Base-by-base conservation (phyloP, 805 yeast species). In the Candida glaebosa region DNA sequence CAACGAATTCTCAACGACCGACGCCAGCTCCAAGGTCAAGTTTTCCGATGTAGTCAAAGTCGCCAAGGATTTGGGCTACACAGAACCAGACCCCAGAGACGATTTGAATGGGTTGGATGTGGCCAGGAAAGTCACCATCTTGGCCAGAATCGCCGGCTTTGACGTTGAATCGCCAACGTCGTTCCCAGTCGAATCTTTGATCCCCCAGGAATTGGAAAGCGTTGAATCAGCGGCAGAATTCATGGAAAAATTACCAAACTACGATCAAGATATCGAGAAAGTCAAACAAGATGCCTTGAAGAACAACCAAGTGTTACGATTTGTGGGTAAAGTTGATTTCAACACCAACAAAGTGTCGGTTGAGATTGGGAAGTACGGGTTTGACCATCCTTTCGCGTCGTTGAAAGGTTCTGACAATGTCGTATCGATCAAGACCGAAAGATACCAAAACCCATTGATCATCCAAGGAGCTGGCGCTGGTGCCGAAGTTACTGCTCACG, bases 61-160 rank as follows among this genome's bases (percentile, higher is more conserved):
- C 37, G 99, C 99, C 40, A 91, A 91, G 69, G 67, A 81, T 39
- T 73, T 88, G 50, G 99, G 99, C 39, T 93, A 88, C 77, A 91
- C 97, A 32, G 99, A 93, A 69, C 99, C 99, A 38, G 99, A 93
- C 65, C 99, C 99, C 65, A 84, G 99, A 69, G 99, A 93, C 64
- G 99, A 93, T 62, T 79, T 93, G 65, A 93, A 91, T 65, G 99
- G 99, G 41, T 76, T 93, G 61, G 99, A 93, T 60, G 96, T 93
- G 46, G 99, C 99, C 34, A 84, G 99, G 77, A 93, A 93, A 67
- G 96, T 93, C 22, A 89, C 99, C 18, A 93, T 93, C 50, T 78
- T 93, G 48, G 96, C 96, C 36, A 85, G 99, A 74, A 77, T 93
- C 40, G 76, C 96, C 12, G 99, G 99, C 2, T 76, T 85, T 41